These are phyloP conservation scores for Dendrothele bispora DNA, from an alignment of 768 basidiomycete species.

Conservation along the genomic window DNA sequence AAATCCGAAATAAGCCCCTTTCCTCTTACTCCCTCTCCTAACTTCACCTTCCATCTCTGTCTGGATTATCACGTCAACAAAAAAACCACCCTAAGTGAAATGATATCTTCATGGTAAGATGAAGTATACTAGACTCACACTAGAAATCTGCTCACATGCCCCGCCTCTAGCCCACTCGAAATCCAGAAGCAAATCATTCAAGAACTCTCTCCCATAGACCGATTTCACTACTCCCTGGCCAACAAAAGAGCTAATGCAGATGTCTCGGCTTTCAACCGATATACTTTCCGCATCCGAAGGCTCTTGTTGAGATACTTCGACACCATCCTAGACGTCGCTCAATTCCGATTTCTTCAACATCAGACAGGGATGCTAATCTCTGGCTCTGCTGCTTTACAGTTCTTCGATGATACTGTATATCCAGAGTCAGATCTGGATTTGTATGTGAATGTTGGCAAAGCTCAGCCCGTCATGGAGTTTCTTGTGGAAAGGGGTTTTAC, in stretches of 20 bases:
- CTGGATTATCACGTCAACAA: too few species aligned
- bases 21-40: too few species aligned
- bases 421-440: constrained; percentile 51
- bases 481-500: constrained; percentile 31
- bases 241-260: not conserved
- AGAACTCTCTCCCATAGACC: not conserved
- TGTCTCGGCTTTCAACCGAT: constrained; percentile 6
- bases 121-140: too few species aligned
- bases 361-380: constrained; percentile 47
- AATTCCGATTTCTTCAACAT: constrained; percentile 43
- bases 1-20: too few species aligned
- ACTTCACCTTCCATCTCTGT: too few species aligned
- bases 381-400: constrained; percentile 53
- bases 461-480: constrained; percentile 32
- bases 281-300: constrained; percentile 34
- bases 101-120: too few species aligned
- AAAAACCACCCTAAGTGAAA: too few species aligned
- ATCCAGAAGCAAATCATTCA: not conserved
- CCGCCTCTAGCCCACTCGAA: not conserved
- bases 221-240: not conserved
- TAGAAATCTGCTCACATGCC: too few species aligned
- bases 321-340: constrained; percentile 11
- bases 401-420: constrained; percentile 45
- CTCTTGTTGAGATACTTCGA: constrained; percentile 37
- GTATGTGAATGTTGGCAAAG: constrained; percentile 36